Conservation (phyloP, 164 flowering plant genomes). For the Platanus orientalis region DNA sequence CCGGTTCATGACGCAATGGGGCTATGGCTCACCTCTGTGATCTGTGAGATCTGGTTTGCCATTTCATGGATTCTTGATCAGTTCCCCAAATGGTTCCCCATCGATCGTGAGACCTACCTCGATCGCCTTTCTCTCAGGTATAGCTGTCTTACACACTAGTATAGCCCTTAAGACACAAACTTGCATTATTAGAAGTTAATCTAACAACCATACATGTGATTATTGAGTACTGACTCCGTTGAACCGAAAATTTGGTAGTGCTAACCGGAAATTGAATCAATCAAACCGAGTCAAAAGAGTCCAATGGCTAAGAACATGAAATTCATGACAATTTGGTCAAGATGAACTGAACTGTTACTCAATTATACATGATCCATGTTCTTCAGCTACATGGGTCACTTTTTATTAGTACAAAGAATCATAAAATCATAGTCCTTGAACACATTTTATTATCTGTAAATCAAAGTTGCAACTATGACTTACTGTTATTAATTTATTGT, state of each 20-base stretch:
- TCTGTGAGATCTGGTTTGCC: conserved; percentile 97
- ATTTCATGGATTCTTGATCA: conserved; percentile 98
- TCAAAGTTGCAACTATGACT: background rate
- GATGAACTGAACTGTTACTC: too few species aligned
- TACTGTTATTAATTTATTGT: background rate
- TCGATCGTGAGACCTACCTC: conserved; percentile 93
- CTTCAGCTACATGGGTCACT: background rate
- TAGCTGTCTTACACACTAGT: background rate
- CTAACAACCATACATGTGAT: too few species aligned
- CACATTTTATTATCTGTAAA: too few species aligned
- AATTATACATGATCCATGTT: background rate
- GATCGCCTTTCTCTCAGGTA: conserved; percentile 97
- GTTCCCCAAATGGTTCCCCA: conserved; percentile 98
- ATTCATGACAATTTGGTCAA: too few species aligned
- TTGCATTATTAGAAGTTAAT: too few species aligned
- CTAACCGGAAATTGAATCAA: too few species aligned
- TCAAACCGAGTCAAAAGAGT: too few species aligned
- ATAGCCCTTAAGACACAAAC: background rate
- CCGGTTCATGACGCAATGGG: conserved; percentile 93
- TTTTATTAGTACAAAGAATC: too few species aligned
- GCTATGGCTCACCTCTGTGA: conserved; percentile 86
- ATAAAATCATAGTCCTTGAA: too few species aligned
- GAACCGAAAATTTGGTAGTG: too few species aligned
- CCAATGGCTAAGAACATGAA: too few species aligned
- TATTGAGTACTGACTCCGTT: too few species aligned